Conservation (phyloP, 257 asterid genomes). For the Parsonsia alboflavescens region DNA sequence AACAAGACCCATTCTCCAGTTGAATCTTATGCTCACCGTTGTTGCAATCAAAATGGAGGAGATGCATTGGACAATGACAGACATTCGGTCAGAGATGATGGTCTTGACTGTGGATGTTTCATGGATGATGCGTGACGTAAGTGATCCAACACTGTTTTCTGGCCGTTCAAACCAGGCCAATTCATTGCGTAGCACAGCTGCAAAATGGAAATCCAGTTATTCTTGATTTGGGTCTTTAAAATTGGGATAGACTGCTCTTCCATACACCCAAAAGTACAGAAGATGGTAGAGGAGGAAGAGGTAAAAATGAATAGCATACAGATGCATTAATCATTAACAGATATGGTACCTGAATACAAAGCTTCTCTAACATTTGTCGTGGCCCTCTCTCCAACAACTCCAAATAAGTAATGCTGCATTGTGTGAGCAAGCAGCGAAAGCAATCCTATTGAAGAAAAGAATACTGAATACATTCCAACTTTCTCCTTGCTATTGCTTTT, state of each 20-base stretch:
- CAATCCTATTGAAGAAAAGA: constrained; percentile 58
- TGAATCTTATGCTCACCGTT: constrained; percentile 56
- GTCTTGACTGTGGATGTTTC: constrained; percentile 76
- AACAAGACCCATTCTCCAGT: constrained; percentile 81
- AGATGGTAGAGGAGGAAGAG: neutral
- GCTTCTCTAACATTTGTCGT: constrained; percentile 63
- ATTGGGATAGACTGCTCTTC: neutral
- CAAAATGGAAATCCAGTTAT: constrained; percentile 17
- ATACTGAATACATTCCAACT: constrained; percentile 53
- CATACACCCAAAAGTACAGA: neutral
- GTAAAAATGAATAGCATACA: constrained; percentile 10
- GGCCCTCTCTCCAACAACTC: constrained; percentile 72
- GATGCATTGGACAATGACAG: constrained; percentile 76
- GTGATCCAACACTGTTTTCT: constrained; percentile 57
- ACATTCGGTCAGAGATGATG: constrained; percentile 72
- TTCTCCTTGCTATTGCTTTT: constrained; percentile 34
- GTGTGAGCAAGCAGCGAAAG: constrained; percentile 67
- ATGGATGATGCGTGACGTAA: constrained; percentile 58
- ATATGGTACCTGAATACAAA: constrained; percentile 54
- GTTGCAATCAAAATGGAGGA: constrained; percentile 79
- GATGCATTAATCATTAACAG: constrained; percentile 3
- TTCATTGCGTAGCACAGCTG: constrained; percentile 64
- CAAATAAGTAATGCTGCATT: constrained; percentile 68
- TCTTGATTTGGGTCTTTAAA: neutral
- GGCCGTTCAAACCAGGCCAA: constrained; percentile 79